Conservation (phyloP, 2,329 filamentous ascomycete genomes). For the Scedosporium minutisporum region DNA sequence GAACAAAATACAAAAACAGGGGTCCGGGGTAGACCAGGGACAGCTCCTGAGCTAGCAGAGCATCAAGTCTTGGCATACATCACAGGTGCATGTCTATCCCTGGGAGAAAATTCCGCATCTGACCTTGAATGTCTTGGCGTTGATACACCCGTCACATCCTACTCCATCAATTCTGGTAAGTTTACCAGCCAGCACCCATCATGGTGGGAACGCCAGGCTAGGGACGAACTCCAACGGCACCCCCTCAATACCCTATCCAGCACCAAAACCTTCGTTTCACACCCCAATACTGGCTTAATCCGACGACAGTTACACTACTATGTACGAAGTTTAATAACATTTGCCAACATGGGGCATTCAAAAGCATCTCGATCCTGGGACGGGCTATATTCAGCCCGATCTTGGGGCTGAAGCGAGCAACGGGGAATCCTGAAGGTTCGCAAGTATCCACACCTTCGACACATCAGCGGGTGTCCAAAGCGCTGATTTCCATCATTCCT, state of each 20-base stretch:
- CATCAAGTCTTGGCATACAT: conserved; percentile 2
- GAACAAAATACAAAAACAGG: background rate
- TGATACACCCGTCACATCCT: background rate
- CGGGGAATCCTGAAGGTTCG: no score
- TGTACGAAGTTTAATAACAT: background rate
- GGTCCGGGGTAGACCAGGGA: conserved; percentile 1
- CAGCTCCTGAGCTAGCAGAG: background rate
- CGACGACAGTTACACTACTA: background rate
- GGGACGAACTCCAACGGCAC: background rate
- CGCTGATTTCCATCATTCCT: no score
- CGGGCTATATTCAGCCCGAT: no score
- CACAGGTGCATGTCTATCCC: background rate
- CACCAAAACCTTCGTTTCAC: background rate
- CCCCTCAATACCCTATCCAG: background rate
- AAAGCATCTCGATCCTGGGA: no score
- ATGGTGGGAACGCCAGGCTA: background rate
- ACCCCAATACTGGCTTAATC: background rate
- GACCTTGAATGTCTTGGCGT: background rate
- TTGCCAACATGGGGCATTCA: no score
- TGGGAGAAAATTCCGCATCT: background rate
- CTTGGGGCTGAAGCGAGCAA: no score
- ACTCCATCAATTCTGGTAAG: background rate
- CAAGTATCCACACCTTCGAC: no score
- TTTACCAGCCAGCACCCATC: background rate
- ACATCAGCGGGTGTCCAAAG: no score